These are phyloP conservation scores for Prunus mira DNA, from an alignment of 306 rosid genomes.

Conservation along the genomic window DNA sequence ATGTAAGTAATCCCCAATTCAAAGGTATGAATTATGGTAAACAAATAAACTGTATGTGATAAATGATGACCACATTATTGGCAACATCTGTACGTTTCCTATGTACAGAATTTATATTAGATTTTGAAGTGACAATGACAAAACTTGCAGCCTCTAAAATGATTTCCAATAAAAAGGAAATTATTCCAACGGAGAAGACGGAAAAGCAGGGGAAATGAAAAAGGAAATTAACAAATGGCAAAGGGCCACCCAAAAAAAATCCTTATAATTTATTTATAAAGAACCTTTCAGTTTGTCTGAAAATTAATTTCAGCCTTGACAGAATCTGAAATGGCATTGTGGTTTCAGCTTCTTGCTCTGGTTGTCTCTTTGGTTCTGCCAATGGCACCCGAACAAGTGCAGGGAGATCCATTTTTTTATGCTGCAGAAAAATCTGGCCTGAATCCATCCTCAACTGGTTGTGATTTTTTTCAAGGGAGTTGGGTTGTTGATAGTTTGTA, in stretches of 20 bases:
- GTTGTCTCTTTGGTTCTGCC: neutral
- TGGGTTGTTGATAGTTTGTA: slow-evolving; percentile 42
- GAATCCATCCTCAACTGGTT: neutral
- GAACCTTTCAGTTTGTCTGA: neutral
- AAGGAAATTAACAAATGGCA: neutral
- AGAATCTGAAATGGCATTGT: slow-evolving; percentile 10
- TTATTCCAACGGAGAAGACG: neutral
- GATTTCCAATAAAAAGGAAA: neutral
- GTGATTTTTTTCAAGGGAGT: slow-evolving; percentile 41
- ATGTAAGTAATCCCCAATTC: too few species aligned
- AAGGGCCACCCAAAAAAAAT: neutral
- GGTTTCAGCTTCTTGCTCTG: slow-evolving; percentile 8
- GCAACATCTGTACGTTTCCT: too few species aligned
- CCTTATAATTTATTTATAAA: neutral
- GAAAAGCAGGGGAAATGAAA: neutral
- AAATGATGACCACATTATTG: too few species aligned
- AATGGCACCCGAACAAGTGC: neutral
- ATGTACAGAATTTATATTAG: too few species aligned
- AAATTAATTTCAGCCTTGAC: neutral
- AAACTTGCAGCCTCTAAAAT: too few species aligned
- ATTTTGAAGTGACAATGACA: too few species aligned
- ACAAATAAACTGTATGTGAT: too few species aligned
- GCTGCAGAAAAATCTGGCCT: neutral
- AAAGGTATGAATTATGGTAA: too few species aligned
- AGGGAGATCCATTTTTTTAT: slow-evolving; percentile 1